Conservation (phyloP, 257 asterid genomes). For the Rhazya stricta region DNA sequence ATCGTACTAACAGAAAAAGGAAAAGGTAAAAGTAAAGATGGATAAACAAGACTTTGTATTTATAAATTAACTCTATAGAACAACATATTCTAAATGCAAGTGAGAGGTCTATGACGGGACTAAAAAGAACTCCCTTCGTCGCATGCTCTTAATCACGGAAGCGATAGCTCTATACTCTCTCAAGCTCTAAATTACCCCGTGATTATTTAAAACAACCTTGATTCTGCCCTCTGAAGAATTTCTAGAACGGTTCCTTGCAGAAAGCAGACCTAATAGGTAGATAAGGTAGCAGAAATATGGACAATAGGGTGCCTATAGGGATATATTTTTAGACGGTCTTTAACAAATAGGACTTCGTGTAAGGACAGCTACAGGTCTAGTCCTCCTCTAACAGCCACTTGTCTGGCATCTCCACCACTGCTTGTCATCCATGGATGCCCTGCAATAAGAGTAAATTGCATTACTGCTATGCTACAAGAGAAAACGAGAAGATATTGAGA, state of each 20-base stretch:
- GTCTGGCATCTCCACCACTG: slow-evolving; percentile 24
- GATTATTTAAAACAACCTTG: slow-evolving; percentile 18
- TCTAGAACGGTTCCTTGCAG: slow-evolving; percentile 30
- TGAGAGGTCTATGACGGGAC: background rate
- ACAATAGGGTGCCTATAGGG: slow-evolving; percentile 22
- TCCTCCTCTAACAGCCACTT: slow-evolving; percentile 20
- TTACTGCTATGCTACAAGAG: background rate
- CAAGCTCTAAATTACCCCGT: background rate
- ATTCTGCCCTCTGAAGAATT: slow-evolving; percentile 20
- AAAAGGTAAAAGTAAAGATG: too few species aligned
- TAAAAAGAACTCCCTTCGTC: background rate
- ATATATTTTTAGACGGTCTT: slow-evolving; percentile 3
- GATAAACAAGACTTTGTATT: background rate
- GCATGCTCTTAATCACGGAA: background rate
- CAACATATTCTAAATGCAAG: background rate
- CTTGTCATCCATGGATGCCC: slow-evolving; percentile 67
- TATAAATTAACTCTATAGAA: background rate
- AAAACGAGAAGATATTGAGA: background rate
- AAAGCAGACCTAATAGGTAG: background rate
- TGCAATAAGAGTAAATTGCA: slow-evolving; percentile 16
- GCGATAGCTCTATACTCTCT: slow-evolving; percentile 28
- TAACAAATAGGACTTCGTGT: slow-evolving; percentile 22
- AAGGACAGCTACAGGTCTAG: slow-evolving; percentile 21
- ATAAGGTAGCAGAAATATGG: slow-evolving; percentile 7
- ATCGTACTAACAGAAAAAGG: background rate